phyloP scores from a whole-genome alignment of 352 stramenopile species.

The Globisporangium solare region DNA sequence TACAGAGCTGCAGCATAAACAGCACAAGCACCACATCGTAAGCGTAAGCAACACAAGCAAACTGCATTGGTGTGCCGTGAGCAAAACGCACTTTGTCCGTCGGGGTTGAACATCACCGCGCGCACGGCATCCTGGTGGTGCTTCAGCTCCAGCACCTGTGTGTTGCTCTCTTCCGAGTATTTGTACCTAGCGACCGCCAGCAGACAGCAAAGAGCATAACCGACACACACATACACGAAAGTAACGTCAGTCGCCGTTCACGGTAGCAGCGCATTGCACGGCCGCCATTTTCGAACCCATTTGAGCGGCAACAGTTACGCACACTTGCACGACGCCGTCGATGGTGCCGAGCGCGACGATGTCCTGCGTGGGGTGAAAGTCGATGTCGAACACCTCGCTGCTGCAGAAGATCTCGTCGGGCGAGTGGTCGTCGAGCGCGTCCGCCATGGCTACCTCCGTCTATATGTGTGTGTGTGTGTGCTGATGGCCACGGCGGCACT shows the following conservation, averaged over 20 bases:
- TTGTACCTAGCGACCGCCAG: conserved; percentile 47
- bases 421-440: conserved; percentile 66
- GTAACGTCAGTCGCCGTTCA: background rate
- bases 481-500: background rate
- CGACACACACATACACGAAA: too few relatives aligned
- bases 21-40: background rate
- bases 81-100: conserved; percentile 61
- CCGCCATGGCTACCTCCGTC: conserved; percentile 30
- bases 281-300: conserved; percentile 4
- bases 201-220: background rate
- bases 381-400: conserved; percentile 81
- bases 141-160: conserved; percentile 66
- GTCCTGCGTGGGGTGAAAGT: conserved; percentile 73
- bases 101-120: conserved; percentile 61
- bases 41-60: conserved; percentile 5
- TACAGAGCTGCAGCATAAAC: conserved; percentile 48
- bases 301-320: conserved; percentile 13
- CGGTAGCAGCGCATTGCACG: too few relatives aligned
- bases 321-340: conserved; percentile 80
- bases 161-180: conserved; percentile 70
- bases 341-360: conserved; percentile 76
- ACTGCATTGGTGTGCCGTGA: background rate
- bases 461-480: background rate
- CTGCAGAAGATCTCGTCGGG: conserved; percentile 73
- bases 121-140: conserved; percentile 72